Evolutionary conservation across 345 rosid species (phyloP).

Genomic region (Crucihimalaya himalaica): DNA sequence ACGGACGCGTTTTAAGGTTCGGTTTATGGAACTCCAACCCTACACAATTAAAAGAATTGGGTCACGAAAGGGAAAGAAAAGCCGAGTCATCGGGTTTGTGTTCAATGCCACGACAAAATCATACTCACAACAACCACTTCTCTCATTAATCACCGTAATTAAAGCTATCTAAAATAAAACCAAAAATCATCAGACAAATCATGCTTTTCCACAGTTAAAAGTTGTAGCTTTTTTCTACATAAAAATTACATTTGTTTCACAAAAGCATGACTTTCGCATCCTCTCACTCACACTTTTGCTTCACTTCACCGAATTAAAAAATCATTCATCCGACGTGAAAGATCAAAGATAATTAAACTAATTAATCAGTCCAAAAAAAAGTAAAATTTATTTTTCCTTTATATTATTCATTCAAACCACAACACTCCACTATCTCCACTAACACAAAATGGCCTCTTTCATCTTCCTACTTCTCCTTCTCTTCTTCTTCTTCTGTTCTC

Average conservation of each 20-base stretch:
- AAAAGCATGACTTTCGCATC: not conserved
- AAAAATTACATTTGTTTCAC: not conserved
- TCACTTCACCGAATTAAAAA: not conserved
- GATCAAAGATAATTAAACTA: not conserved
- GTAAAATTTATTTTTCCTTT: not conserved
- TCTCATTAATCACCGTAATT: constrained; percentile 15
- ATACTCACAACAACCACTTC: not conserved
- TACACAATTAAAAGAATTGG: not conserved
- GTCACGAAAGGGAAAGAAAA: not conserved
- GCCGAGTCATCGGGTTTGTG: constrained; percentile 13
- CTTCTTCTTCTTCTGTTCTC: constrained; percentile 19
- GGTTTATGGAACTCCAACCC: not conserved
- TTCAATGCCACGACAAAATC: constrained; percentile 12
- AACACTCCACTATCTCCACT: constrained; percentile 23
- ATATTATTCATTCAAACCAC: not conserved
- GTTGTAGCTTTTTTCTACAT: not conserved
- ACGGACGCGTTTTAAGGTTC: not conserved
- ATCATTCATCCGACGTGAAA: constrained; percentile 2
- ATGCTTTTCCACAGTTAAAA: not conserved
- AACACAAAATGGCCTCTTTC: constrained; percentile 39
- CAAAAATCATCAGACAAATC: not conserved
- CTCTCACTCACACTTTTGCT: not conserved
- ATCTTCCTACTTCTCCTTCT: constrained; percentile 27
- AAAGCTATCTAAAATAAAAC: not conserved
- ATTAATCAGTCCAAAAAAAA: not conserved